Evolutionary conservation across 148 eudicot species (phyloP), one percentile per base, ranked within the genome.

Genomic region (Cornus suecica): DNA sequence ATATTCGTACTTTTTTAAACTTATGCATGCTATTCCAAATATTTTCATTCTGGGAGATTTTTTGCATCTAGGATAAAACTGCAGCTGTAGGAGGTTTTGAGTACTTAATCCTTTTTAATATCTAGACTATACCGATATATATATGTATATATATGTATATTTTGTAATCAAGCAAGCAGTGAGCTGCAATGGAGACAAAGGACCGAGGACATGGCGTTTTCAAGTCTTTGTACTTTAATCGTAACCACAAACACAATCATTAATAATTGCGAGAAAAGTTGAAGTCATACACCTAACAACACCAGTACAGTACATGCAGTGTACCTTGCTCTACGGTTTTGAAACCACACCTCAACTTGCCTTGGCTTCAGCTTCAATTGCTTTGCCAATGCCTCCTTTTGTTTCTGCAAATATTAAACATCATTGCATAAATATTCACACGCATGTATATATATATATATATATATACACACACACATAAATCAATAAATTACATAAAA

Each of bases 271-370:
- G 7, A 54, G 22, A 52, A 4, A 58, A 63, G 23, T 42, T n/a
- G 3, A 56, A 15, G 2, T 20, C 20, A 74, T 64, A 60, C 30
- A 72, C 4, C 51, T 32, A 72, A 58, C n/a, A 72, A 48, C 20
- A 48, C 15, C 15, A 11, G 18, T 11, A 22, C n/a, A 32, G 11
- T 11, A 13, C 18, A 0, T 9, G 30, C 20, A 20, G 68, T 61
- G 42, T 48, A 87, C 89, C 89, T 87, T 74, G 89, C 89, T 66
- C 89, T 80, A 20, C 89, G 84, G 79, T 87, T 87, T 71, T 87
- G 89, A 82, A 84, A 87, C 89, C 89, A 87, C 28, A 87, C 89
- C 80, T 87, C 89, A 34, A 87, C 87, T 76, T 87, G 89, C 70
- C 89, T 70, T 30, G 85, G 74, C 80, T 78, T 87, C 54, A 87